These are phyloP conservation scores for Colletotrichum navitas DNA, from an alignment of 2,329 filamentous ascomycete genomes.

Conservation along the genomic window DNA sequence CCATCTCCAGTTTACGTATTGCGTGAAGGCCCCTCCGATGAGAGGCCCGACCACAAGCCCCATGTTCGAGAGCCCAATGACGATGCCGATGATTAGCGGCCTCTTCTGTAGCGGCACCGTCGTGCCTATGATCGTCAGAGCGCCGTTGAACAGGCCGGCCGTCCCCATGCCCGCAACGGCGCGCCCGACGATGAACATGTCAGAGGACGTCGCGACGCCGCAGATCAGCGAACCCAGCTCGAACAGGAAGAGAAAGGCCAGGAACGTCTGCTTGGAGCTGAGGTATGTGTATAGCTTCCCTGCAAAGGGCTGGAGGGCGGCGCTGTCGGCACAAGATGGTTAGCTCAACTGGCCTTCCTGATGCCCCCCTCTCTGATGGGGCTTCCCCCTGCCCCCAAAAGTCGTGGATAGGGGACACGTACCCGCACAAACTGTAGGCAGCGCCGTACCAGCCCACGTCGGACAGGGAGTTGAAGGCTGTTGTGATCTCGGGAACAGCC, in stretches of 20 bases:
- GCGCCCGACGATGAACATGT: conserved; percentile 63
- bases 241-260: conserved; percentile 50
- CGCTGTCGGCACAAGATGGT: conserved; percentile 48
- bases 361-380: neutral
- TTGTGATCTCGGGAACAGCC: conserved; percentile 64
- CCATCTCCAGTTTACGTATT: conserved; percentile 57
- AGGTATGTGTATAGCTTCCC: conserved; percentile 64
- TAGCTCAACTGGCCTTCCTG: neutral
- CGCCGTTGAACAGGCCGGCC: conserved; percentile 57
- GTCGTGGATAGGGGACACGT: conserved; percentile 19
- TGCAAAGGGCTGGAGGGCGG: conserved; percentile 63
- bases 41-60: conserved; percentile 62
- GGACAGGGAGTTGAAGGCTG: conserved; percentile 61
- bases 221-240: conserved; percentile 62
- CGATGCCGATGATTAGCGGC: conserved; percentile 40
- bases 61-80: conserved; percentile 52
- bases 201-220: conserved; percentile 57
- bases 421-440: conserved; percentile 62
- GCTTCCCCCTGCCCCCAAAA: neutral
- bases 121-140: conserved; percentile 51
- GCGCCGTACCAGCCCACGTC: conserved; percentile 70
- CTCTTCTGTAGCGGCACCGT: conserved; percentile 48
- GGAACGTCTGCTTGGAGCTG: conserved; percentile 47
- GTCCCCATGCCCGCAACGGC: conserved; percentile 62
- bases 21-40: conserved; percentile 57